These are phyloP conservation scores for Discostella stelligeroides DNA, from an alignment of 108 stramenopile species.

Conservation along the genomic window DNA sequence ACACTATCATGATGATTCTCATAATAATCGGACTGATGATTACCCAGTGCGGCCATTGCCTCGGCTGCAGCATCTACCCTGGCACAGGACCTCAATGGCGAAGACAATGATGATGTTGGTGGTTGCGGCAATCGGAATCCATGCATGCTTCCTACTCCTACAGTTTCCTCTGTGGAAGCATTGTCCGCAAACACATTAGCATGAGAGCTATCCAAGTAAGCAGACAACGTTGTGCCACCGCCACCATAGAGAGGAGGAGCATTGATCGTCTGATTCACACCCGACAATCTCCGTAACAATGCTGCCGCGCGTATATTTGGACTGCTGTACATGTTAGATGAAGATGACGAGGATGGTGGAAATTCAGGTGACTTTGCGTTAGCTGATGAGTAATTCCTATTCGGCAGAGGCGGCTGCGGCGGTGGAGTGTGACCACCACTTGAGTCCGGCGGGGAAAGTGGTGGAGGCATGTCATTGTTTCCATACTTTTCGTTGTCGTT, in stretches of 20 bases:
- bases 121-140: not conserved
- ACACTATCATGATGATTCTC: too few relatives aligned
- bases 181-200: not conserved
- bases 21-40: not conserved
- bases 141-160: not conserved
- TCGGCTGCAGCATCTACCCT: constrained; percentile 1
- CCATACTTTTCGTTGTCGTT: not conserved
- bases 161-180: not conserved
- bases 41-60: constrained; percentile 3
- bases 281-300: constrained; percentile 19
- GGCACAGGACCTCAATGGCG: not conserved
- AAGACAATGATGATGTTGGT: not conserved
- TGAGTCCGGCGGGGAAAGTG: too few relatives aligned
- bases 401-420: not conserved
- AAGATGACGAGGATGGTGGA: not conserved
- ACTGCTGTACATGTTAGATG: constrained; percentile 14
- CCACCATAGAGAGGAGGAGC: not conserved
- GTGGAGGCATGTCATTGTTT: not conserved
- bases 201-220: not conserved
- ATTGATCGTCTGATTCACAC: not conserved
- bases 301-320: constrained; percentile 23
- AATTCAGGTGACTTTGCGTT: not conserved
- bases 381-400: not conserved
- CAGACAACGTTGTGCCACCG: not conserved
- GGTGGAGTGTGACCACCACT: not conserved